These are phyloP conservation scores for Solidago caesia DNA, from an alignment of 129 eudicot genomes.

Conservation along the genomic window DNA sequence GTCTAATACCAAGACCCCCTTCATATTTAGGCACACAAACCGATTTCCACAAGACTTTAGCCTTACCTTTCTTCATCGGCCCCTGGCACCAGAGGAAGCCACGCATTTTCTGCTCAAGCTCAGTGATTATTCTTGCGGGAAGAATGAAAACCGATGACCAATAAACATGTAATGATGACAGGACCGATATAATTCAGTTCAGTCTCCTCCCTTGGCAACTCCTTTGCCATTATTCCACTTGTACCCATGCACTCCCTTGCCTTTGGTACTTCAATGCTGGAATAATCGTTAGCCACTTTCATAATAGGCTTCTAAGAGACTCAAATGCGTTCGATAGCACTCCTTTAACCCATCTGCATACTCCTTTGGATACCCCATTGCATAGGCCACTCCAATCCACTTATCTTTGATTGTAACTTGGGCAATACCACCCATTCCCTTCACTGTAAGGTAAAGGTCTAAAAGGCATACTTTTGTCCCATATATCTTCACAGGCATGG, in stretches of 20 bases:
- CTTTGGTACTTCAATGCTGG: not conserved
- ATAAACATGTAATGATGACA: too few relatives aligned
- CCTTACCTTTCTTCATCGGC: too few relatives aligned
- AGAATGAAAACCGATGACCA: too few relatives aligned
- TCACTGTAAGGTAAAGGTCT: constrained; percentile 2
- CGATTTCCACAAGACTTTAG: too few relatives aligned
- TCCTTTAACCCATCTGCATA: not conserved
- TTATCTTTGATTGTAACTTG: not conserved
- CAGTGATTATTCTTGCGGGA: too few relatives aligned
- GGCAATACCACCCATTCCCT: not conserved
- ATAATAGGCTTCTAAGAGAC: constrained; percentile 1
- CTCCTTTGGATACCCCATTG: constrained; percentile 5
- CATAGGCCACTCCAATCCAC: constrained; percentile 2
- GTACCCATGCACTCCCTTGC: not conserved
- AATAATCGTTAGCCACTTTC: not conserved
- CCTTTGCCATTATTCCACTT: not conserved
- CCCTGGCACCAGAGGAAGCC: too few relatives aligned
- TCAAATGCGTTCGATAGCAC: not conserved
- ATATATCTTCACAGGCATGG: not conserved
- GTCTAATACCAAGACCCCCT: too few relatives aligned
- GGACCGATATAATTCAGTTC: too few relatives aligned
- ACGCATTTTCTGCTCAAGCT: too few relatives aligned
- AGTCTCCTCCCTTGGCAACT: too few relatives aligned
- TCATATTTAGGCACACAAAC: too few relatives aligned
- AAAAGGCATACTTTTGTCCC: not conserved